phyloP scores from a whole-genome alignment of 2,329 filamentous ascomycete genomes.

The Alternaria triticina region DNA sequence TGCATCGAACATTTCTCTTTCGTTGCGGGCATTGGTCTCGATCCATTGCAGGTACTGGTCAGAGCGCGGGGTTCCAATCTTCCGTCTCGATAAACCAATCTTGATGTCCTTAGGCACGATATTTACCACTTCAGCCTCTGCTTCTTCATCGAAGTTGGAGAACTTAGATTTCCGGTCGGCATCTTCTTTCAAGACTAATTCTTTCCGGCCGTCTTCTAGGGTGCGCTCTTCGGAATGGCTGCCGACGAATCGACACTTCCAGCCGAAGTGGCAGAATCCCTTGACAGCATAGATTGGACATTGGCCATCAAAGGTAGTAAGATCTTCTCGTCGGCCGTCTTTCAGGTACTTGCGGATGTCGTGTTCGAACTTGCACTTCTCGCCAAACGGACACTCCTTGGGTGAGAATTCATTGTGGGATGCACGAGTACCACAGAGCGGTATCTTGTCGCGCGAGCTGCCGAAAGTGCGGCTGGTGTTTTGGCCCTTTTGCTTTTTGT shows the following conservation, averaged over 20 bases:
- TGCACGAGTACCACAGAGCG: slow-evolving; percentile 77
- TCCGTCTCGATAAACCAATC: slow-evolving; percentile 75
- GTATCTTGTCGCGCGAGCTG: slow-evolving; percentile 75
- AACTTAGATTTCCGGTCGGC: slow-evolving; percentile 54
- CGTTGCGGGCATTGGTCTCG: slow-evolving; percentile 63
- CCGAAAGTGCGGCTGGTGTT: slow-evolving; percentile 86
- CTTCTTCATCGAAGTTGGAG: slow-evolving; percentile 49
- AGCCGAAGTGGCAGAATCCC: slow-evolving; percentile 81
- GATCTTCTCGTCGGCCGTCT: slow-evolving; percentile 80
- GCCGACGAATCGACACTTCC: slow-evolving; percentile 90
- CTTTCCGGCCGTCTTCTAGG: slow-evolving; percentile 78
- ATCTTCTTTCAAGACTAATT: slow-evolving; percentile 74
- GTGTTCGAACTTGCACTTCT: slow-evolving; percentile 82
- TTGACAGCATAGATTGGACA: slow-evolving; percentile 82
- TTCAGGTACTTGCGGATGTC: slow-evolving; percentile 84
- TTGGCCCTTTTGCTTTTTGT: slow-evolving; percentile 74
- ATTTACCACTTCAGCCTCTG: slow-evolving; percentile 74
- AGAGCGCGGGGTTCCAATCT: slow-evolving; percentile 72
- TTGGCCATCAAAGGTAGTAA: slow-evolving; percentile 75
- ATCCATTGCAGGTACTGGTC: slow-evolving; percentile 81
- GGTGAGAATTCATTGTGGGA: slow-evolving; percentile 82
- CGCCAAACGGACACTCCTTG: slow-evolving; percentile 74
- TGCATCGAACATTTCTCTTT: slow-evolving; percentile 43
- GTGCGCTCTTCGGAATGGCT: slow-evolving; percentile 86
- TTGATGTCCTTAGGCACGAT: slow-evolving; percentile 73